Conservation (phyloP, 2,329 filamentous ascomycete species). For the Neopestalotiopsis clavispora region DNA sequence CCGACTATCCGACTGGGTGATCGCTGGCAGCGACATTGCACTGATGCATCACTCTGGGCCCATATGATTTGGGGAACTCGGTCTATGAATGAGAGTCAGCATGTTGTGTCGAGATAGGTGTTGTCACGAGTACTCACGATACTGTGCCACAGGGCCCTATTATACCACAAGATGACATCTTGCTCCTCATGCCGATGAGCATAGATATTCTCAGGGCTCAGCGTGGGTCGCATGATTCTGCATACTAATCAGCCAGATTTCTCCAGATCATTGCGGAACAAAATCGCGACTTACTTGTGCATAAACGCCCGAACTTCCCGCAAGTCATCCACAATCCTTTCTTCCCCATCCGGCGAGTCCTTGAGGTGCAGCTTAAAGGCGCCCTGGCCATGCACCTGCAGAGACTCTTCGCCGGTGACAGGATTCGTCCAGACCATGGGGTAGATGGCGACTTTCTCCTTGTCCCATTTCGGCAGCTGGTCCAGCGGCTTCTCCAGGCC, state of each 20-base stretch:
- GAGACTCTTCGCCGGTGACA: conserved; percentile 67
- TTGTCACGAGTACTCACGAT: conserved; percentile 32
- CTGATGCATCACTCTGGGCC: conserved; percentile 43
- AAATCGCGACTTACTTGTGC: conserved; percentile 43
- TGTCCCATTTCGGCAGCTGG: conserved; percentile 69
- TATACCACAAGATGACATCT: conserved; percentile 45
- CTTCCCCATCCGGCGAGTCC: conserved; percentile 49
- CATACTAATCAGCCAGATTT: background rate
- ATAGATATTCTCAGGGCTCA: conserved; percentile 39
- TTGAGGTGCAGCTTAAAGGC: conserved; percentile 70
- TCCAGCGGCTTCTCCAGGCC: conserved; percentile 62
- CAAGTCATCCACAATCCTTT: conserved; percentile 70
- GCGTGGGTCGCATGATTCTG: conserved; percentile 40
- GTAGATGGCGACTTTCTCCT: conserved; percentile 70
- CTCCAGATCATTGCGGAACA: background rate
- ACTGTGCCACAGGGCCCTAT: conserved; percentile 43
- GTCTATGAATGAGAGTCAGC: background rate
- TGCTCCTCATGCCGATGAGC: conserved; percentile 41
- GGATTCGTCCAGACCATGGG: conserved; percentile 83
- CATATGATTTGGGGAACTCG: conserved; percentile 36
- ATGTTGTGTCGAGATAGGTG: no score
- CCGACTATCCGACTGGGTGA: conserved; percentile 20
- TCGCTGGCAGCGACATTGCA: conserved; percentile 37
- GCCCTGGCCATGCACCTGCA: conserved; percentile 77
- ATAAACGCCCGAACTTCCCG: conserved; percentile 68